A percentile compares a stretch with the other conserved stretches of the same genome.
Evolutionary conservation across 345 rosid species (phyloP).

Genomic region (Eucalyptus marginata): DNA sequence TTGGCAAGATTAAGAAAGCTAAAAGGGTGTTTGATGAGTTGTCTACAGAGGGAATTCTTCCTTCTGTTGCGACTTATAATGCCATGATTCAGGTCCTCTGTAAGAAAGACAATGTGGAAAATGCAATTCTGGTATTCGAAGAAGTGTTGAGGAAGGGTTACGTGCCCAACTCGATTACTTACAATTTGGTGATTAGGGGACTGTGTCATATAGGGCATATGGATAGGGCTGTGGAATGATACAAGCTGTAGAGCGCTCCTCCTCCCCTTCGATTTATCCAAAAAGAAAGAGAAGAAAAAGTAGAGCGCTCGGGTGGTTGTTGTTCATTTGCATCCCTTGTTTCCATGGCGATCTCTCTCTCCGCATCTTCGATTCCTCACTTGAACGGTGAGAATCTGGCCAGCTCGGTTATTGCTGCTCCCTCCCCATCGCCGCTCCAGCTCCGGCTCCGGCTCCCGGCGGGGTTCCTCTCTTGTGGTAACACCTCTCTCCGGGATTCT

Average conservation of each 20-base stretch:
- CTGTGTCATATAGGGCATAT: no score
- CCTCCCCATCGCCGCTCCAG: conserved; percentile 6
- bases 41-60: conserved; percentile 65
- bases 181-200: conserved; percentile 41
- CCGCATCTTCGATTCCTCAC: conserved; percentile 13
- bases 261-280: no score
- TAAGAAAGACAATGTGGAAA: conserved; percentile 77
- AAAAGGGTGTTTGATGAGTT: conserved; percentile 59
- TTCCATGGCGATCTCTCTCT: conserved; percentile 43
- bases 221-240: neutral
- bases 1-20: conserved; percentile 58
- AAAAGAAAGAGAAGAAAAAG: no score
- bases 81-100: conserved; percentile 85
- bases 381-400: neutral
- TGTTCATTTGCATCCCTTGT: neutral
- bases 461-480: neutral
- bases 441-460: neutral
- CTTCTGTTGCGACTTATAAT: conserved; percentile 79
- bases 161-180: conserved; percentile 51
- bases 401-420: neutral
- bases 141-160: conserved; percentile 76
- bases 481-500: neutral
- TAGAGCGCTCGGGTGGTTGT: neutral
- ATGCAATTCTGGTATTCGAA: conserved; percentile 54
- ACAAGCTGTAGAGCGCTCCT: no score